Conservation (phyloP, 441 rosid genomes). For the Brassica balearica region DNA sequence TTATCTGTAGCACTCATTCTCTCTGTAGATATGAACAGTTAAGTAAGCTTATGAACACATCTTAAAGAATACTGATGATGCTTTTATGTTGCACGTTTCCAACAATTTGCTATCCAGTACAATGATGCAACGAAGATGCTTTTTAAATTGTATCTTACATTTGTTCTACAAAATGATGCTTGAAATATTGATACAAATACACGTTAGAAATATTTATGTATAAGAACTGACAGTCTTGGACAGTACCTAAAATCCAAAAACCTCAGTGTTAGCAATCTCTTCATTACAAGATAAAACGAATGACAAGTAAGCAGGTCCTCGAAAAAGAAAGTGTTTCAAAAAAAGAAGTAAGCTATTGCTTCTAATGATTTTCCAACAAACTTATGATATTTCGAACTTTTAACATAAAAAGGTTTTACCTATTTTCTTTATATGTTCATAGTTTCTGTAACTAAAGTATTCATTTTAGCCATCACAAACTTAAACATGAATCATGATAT, state of each 20-base stretch:
- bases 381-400: background rate
- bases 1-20: background rate
- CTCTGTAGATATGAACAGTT: background rate
- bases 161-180: background rate
- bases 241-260: background rate
- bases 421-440: background rate
- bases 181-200: background rate
- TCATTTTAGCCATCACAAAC: background rate
- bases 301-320: background rate
- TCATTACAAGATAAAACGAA: background rate
- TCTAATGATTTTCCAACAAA: background rate
- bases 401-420: background rate
- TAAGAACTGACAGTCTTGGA: too few species aligned
- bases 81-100: background rate
- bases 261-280: background rate
- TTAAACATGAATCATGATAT: background rate
- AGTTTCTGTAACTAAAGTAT: background rate
- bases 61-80: background rate
- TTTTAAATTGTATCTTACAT: background rate
- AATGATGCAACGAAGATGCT: background rate
- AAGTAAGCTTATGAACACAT: too few species aligned
- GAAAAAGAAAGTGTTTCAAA: background rate
- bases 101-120: background rate
- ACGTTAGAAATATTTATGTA: background rate
- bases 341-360: background rate